Evolutionary conservation across 139 green algal species (phyloP), one percentile per base, ranked within the genome.

Genomic region (Prasinococcaceae sp.): DNA sequence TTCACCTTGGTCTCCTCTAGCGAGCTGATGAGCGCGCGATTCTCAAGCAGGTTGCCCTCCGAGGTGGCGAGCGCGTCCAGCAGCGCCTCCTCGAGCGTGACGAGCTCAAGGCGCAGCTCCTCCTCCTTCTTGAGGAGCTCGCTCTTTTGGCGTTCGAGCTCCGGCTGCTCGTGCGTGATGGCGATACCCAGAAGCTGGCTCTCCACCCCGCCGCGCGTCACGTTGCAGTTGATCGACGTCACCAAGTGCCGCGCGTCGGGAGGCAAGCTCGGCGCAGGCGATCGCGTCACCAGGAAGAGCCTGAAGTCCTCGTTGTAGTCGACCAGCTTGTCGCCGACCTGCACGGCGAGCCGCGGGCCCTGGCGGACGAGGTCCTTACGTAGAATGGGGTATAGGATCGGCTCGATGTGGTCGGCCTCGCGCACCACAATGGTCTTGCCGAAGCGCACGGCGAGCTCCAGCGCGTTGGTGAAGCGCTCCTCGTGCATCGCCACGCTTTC

Each of bases 401-500:
- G 77, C 38, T 81, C 75, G 20, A 92, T 73, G 12, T 45, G 47
- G 51, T 87, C 79, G 8, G 75, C 78, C 55, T 92, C 79, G 27
- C 52, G 38, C 24, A 81, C 52, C 12, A 86, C 39, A 28, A 89
- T 65, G 24, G 69, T 82, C 73, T 89, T 89, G 46, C 82, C 82
- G 57, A 89, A 89, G 30, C 79, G 72, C 4, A 89, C 79, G 1
- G 82, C 58, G 22, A 88, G 72, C 65, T 92, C 82, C 26, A 92
- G 54, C 3, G 68, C 73, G 50, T 62, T 92, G 5, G 58, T 45
- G 40, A 92, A 85, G 37, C 62, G 63, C 12, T 63, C 41, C 37
- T 84, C 73, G 30, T 82, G 72, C 72, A 80, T 76, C 27, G 55
- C 74, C 2, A 64, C 72, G 0, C 65, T 43, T 36, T 85, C 66